phyloP scores from a whole-genome alignment of 2,329 filamentous ascomycete species.

The Penicillium verrucosum region DNA sequence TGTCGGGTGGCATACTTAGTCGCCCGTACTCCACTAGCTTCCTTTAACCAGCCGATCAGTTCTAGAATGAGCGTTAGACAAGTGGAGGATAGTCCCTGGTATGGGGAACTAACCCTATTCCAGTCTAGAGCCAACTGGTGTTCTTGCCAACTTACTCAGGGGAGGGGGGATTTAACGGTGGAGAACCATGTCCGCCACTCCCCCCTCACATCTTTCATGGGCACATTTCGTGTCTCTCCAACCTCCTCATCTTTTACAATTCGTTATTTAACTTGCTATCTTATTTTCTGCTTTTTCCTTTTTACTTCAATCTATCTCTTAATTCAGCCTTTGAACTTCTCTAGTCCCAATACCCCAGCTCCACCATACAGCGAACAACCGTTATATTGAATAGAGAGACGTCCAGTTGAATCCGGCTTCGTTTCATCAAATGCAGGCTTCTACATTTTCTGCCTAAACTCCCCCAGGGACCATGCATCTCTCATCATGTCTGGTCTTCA shows the following conservation, averaged over 20 bases:
- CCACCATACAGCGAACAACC: neutral
- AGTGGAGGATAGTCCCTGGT: neutral
- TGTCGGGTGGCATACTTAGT: too few relatives aligned
- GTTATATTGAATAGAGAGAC: neutral
- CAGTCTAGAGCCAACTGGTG: neutral
- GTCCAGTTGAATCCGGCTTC: neutral
- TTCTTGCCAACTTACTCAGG: neutral
- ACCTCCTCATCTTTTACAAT: neutral
- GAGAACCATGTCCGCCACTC: neutral
- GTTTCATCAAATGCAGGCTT: conserved; percentile 7
- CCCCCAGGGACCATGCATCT: conserved; percentile 35
- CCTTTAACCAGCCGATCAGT: neutral
- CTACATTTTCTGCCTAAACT: conserved; percentile 5
- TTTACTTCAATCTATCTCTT: neutral
- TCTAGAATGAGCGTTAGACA: neutral
- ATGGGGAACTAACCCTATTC: neutral
- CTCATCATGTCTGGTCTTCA: conserved; percentile 34
- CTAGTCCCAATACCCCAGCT: neutral
- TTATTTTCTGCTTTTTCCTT: neutral
- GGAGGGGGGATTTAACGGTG: conserved; percentile 3
- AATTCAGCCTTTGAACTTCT: neutral
- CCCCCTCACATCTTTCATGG: conserved; percentile 5
- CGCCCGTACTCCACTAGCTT: neutral
- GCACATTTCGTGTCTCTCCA: neutral
- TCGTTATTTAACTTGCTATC: neutral